A percentile compares a stretch with the other conserved stretches of the same genome.
These are phyloP conservation scores for Bremia lactucae DNA, from an alignment of 352 stramenopile species.

Conservation along the genomic window DNA sequence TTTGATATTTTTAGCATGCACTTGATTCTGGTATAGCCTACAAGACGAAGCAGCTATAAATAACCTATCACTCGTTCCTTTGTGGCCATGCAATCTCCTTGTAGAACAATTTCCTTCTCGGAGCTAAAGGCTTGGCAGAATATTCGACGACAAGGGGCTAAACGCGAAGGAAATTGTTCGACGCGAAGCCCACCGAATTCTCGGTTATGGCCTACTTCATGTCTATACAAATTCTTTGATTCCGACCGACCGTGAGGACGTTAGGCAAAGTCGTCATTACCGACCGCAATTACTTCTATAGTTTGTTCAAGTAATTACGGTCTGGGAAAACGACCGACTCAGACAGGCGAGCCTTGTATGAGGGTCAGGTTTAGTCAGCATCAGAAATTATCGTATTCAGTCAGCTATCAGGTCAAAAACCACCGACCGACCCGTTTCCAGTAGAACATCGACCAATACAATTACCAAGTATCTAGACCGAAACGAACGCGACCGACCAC, in stretches of 20 bases:
- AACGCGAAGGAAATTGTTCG: no score
- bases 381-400: background rate
- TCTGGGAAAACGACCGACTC: slow-evolving; percentile 12
- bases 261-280: background rate
- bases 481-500: slow-evolving; percentile 26
- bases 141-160: no score
- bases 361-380: slow-evolving; percentile 10
- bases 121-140: no score
- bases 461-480: background rate
- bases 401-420: slow-evolving; percentile 10
- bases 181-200: background rate
- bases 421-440: slow-evolving; percentile 17
- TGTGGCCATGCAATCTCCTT: no score
- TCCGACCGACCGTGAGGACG: slow-evolving; percentile 28
- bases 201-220: background rate
- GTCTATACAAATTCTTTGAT: slow-evolving; percentile 30
- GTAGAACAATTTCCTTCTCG: no score
- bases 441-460: slow-evolving; percentile 15
- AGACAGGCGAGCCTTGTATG: background rate
- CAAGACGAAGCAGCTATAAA: no score
- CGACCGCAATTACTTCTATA: slow-evolving; percentile 6
- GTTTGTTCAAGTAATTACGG: slow-evolving; percentile 9
- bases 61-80: no score
- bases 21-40: no score
- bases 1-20: no score